These are phyloP conservation scores for Kodamaea jinghongensis DNA, from an alignment of 805 yeast species.

Conservation along the genomic window DNA sequence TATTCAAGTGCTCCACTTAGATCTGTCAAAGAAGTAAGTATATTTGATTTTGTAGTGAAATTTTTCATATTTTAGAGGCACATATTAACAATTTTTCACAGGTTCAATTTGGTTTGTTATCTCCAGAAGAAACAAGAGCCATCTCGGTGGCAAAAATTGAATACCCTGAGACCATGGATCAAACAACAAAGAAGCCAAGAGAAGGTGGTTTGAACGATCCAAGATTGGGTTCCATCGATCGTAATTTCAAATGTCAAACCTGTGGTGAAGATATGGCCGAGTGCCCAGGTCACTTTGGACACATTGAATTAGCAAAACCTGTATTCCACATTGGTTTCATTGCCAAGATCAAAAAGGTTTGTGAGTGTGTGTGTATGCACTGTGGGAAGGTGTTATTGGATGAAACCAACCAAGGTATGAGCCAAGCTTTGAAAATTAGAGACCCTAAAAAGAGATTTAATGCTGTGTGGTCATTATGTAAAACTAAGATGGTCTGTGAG, in stretches of 20 bases:
- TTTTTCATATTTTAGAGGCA: not conserved
- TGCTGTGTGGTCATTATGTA: conserved; percentile 93
- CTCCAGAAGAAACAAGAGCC: conserved; percentile 95
- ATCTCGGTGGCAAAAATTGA: conserved; percentile 97
- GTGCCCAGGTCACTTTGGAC: conserved; percentile 99
- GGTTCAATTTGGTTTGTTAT: conserved; percentile 95
- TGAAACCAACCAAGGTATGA: conserved; percentile 77
- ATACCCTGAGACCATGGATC: conserved; percentile 99
- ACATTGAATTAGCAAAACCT: conserved; percentile 96
- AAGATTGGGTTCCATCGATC: conserved; percentile 92
- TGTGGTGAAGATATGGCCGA: conserved; percentile 99
- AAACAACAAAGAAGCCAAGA: conserved; percentile 89
- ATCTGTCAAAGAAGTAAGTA: conserved; percentile 86
- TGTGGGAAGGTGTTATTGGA: conserved; percentile 93
- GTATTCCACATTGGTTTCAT: conserved; percentile 98
- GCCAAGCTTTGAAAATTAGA: conserved; percentile 81
- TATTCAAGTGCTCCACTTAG: conserved; percentile 98
- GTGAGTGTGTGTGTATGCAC: conserved; percentile 97
- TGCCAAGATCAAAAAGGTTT: conserved; percentile 87
- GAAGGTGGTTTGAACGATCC: conserved; percentile 98
- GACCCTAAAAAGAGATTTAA: conserved; percentile 96
- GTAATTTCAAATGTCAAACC: conserved; percentile 97
- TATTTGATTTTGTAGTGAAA: conserved; percentile 1
- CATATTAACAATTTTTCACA: conserved; percentile 25
- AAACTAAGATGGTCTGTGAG: conserved; percentile 92